These are phyloP conservation scores for Geotrichum candidum DNA, from an alignment of 1,139 yeast species.

Conservation along the genomic window DNA sequence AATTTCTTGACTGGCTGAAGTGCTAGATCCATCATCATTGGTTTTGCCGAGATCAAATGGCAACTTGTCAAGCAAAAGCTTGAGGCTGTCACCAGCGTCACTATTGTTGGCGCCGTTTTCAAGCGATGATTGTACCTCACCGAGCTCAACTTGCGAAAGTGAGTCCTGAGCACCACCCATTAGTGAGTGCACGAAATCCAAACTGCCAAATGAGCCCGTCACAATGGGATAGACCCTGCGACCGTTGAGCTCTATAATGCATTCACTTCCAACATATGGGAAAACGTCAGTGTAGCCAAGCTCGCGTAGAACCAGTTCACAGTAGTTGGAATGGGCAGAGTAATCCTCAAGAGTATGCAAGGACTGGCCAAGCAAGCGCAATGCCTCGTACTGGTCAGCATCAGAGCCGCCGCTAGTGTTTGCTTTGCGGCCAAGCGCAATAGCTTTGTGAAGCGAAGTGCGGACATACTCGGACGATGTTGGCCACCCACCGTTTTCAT, in stretches of 20 bases:
- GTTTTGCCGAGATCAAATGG: not conserved
- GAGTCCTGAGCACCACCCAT: conserved; percentile 27
- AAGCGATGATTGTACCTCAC: not conserved
- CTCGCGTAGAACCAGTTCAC: conserved; percentile 24
- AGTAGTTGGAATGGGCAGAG: conserved; percentile 25
- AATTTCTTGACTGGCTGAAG: not conserved
- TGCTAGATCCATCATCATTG: not conserved
- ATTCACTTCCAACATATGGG: conserved; percentile 26
- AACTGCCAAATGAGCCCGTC: conserved; percentile 29
- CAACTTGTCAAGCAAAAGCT: not conserved
- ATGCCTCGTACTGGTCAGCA: conserved; percentile 20
- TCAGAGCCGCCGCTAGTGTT: conserved; percentile 4
- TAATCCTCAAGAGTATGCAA: conserved; percentile 25
- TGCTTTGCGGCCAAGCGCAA: conserved; percentile 21
- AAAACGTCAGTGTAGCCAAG: conserved; percentile 25
- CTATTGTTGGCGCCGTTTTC: not conserved
- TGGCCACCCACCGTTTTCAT: conserved; percentile 24
- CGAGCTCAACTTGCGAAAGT: conserved; percentile 9
- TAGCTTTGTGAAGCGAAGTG: conserved; percentile 19
- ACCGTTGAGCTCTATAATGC: conserved; percentile 21
- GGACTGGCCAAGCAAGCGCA: conserved; percentile 26
- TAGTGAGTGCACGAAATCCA: conserved; percentile 25
- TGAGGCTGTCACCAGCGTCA: not conserved
- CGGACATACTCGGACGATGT: conserved; percentile 24
- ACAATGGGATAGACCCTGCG: conserved; percentile 24